These are phyloP conservation scores for Ophiosphaerella narmari DNA, from an alignment of 2,329 filamentous ascomycete species.

Conservation along the genomic window DNA sequence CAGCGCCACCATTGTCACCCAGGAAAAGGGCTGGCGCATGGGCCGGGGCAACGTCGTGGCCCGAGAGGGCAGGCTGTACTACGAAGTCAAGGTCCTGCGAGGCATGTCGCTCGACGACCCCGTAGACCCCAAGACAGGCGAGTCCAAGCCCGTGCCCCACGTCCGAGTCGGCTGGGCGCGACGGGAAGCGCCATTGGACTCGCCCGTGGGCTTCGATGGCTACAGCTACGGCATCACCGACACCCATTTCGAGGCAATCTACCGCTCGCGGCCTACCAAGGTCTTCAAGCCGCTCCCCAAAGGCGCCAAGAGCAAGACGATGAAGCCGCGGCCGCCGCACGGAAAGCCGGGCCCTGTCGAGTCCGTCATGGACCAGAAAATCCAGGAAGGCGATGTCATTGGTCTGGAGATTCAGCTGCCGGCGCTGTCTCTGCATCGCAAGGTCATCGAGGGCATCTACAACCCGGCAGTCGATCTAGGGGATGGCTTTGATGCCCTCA, in stretches of 20 bases:
- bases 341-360: conserved; percentile 43
- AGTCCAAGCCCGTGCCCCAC: conserved; percentile 58
- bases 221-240: conserved; percentile 96
- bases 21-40: conserved; percentile 91
- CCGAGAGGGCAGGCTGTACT: conserved; percentile 88
- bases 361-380: conserved; percentile 69
- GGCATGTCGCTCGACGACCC: conserved; percentile 63
- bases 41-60: conserved; percentile 88
- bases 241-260: conserved; percentile 85
- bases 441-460: conserved; percentile 84
- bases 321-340: conserved; percentile 46
- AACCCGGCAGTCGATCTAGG: conserved; percentile 79
- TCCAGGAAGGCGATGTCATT: conserved; percentile 90
- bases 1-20: conserved; percentile 77
- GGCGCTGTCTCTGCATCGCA: conserved; percentile 81
- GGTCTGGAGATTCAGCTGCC: conserved; percentile 92
- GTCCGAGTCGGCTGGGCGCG: conserved; percentile 86
- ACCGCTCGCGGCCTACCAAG: conserved; percentile 90
- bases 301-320: conserved; percentile 43
- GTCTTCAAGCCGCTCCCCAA: conserved; percentile 62
- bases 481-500: conserved; percentile 59
- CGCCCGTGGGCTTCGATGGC: conserved; percentile 82
- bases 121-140: conserved; percentile 38
- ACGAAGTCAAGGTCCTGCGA: conserved; percentile 86
- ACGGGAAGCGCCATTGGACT: conserved; percentile 79